Conservation (phyloP, 1,284 basidiomycete genomes). For the Bondarzewia mesenterica region DNA sequence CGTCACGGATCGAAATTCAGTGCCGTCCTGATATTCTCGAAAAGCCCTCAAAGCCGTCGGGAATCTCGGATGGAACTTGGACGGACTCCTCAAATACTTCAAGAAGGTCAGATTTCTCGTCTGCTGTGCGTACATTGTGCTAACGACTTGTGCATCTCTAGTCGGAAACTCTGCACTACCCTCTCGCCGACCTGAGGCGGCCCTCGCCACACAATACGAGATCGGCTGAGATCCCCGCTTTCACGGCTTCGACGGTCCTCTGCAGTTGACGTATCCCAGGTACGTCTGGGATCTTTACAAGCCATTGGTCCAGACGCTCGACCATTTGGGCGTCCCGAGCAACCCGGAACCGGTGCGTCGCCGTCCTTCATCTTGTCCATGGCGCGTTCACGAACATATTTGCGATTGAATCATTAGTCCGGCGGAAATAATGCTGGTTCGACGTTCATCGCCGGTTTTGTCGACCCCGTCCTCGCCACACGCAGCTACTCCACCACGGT, state of each 20-base stretch:
- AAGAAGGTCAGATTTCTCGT: conserved; percentile 6
- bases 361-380: not conserved
- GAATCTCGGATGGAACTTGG: conserved; percentile 12
- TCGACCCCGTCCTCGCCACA: conserved; percentile 3
- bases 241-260: conserved; percentile 4
- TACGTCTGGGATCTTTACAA: conserved; percentile 2
- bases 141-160: not conserved
- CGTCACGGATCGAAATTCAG: no score
- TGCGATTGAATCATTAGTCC: not conserved
- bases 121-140: not conserved
- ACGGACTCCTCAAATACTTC: conserved; percentile 4
- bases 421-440: not conserved
- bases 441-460: not conserved
- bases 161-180: not conserved
- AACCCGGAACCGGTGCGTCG: not conserved
- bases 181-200: conserved; percentile 1
- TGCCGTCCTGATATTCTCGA: not conserved
- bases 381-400: not conserved
- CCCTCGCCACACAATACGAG: not conserved
- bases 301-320: not conserved
- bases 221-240: not conserved
- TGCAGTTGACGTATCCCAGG: conserved; percentile 1
- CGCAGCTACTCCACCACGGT: conserved; percentile 8
- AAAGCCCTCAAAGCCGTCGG: conserved; percentile 9
- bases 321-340: conserved; percentile 1